These are phyloP conservation scores for Myxozyma monticola DNA, from an alignment of 805 yeast genomes.

Conservation along the genomic window DNA sequence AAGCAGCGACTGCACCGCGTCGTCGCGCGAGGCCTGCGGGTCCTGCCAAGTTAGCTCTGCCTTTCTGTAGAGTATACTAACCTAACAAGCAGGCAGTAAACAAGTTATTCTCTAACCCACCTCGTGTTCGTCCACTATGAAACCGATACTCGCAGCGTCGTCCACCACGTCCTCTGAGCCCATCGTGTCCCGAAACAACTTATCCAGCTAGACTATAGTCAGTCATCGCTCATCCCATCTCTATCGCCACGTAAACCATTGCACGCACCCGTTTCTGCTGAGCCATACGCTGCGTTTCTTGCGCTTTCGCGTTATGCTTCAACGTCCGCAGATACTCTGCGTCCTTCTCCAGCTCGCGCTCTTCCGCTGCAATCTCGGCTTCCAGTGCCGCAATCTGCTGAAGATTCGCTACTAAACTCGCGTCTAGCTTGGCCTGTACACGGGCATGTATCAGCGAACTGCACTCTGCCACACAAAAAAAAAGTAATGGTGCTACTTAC, in stretches of 20 bases:
- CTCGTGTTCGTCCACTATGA: background rate
- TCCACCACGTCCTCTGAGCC: conserved; percentile 2
- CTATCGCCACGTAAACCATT: too few relatives aligned
- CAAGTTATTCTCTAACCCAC: background rate
- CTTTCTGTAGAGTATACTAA: background rate
- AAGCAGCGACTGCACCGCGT: conserved; percentile 5
- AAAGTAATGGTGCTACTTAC: conserved; percentile 6
- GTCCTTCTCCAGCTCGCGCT: conserved; percentile 9
- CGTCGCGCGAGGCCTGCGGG: conserved; percentile 7
- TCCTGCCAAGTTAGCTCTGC: conserved; percentile 2
- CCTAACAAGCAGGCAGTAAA: too few relatives aligned
- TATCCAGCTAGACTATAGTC: conserved; percentile 4
- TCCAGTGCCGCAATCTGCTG: conserved; percentile 17
- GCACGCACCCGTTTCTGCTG: conserved; percentile 25
- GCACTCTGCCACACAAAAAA: background rate
- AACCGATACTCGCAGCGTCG: conserved; percentile 13
- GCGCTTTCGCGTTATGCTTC: conserved; percentile 19
- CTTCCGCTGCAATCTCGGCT: conserved; percentile 19
- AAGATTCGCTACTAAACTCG: conserved; percentile 8
- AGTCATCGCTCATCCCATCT: background rate
- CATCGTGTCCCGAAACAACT: conserved; percentile 3
- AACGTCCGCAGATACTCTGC: conserved; percentile 14
- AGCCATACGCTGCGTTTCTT: conserved; percentile 10
- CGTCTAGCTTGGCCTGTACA: conserved; percentile 12
- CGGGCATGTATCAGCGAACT: background rate